Evolutionary conservation across 768 basidiomycete species (phyloP).

Genomic region (Tulasnella sp.): DNA sequence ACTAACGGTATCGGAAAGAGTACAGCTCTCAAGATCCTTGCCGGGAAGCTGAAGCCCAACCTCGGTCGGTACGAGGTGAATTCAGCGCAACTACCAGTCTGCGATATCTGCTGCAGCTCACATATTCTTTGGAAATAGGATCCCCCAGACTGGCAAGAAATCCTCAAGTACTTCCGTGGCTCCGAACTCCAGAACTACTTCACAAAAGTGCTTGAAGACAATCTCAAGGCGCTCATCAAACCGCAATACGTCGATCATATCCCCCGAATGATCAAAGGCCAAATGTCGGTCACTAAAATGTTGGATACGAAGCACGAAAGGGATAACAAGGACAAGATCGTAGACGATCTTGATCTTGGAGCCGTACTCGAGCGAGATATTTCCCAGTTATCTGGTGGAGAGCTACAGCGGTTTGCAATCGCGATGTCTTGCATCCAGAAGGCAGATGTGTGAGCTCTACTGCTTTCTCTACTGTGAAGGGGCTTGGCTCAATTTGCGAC

Average conservation of each 20-base stretch:
- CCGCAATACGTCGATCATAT: constrained; percentile 99
- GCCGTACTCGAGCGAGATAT: constrained; percentile 80
- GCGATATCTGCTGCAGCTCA: no score
- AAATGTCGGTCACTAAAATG: constrained; percentile 80
- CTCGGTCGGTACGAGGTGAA: constrained; percentile 89
- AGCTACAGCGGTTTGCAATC: constrained; percentile 95
- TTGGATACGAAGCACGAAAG: constrained; percentile 81
- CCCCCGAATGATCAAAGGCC: constrained; percentile 87
- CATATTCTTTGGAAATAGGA: no score
- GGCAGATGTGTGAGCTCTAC: constrained; percentile 87
- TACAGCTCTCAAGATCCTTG: constrained; percentile 91
- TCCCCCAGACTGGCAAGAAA: constrained; percentile 98
- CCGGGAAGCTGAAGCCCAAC: constrained; percentile 96
- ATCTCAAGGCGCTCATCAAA: constrained; percentile 96
- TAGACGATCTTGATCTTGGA: constrained; percentile 77
- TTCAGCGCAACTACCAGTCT: no score
- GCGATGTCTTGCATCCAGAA: constrained; percentile 92
- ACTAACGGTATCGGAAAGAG: constrained; percentile 99
- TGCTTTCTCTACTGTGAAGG: no score
- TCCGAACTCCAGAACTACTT: constrained; percentile 99
- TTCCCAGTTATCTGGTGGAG: constrained; percentile 83
- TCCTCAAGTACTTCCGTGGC: constrained; percentile 95
- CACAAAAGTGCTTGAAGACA: constrained; percentile 97
- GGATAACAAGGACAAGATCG: constrained; percentile 79
- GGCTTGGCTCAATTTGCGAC: no score